Evolutionary conservation across 2,329 filamentous ascomycete genomes (phyloP), one percentile per base, ranked within the genome.

Genomic region (Tetracladium maxilliforme): DNA sequence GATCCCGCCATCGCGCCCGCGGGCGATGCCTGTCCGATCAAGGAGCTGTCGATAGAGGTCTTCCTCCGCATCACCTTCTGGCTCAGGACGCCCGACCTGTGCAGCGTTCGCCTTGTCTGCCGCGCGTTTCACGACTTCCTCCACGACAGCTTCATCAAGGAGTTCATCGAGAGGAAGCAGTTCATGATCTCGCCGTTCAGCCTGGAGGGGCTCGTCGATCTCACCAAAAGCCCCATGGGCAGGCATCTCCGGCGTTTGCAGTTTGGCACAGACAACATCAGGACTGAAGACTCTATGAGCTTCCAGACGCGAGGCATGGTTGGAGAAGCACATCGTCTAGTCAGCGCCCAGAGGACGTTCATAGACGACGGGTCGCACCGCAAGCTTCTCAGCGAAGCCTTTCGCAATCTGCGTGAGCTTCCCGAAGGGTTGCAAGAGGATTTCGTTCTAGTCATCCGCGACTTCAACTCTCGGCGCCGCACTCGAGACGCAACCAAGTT

Each of bases 141-240:
- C 9, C 66, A 67, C 43, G 50, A 57, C 24, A 52, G 52, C 17
- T 78, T 77, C 35, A 53, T 61, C 15, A 51, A 51, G 14, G 70
- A 75, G 33, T 79, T 73, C 52, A 79, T 80, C 46, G 54, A 51
- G 25, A 70, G 68, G 42, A 67, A 64, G 37, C 70, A 77, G 39
- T 79, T 77, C 45, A 71, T 74, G 63, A 39, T 75, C 27, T 61
- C 60, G 3, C 50, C 64, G 17, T 46, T 54, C 34, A 76, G 70
- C 36, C 48, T 76, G 7, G 54, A 63, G 26, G 52, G 60, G 0
- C 17, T 38, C 13, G 20, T 38, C 9, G 32, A 35, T 17, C 36
- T 38, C 50, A 75, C 8, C 43, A 48, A 21, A 45, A 56, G 31
- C 37, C 34, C 14, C 45, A 42, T 16, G 57, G 2, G 44, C 47